Base-by-base conservation (phyloP, 148 eudicot genomes). In the Chenopodium berlandieri region DNA sequence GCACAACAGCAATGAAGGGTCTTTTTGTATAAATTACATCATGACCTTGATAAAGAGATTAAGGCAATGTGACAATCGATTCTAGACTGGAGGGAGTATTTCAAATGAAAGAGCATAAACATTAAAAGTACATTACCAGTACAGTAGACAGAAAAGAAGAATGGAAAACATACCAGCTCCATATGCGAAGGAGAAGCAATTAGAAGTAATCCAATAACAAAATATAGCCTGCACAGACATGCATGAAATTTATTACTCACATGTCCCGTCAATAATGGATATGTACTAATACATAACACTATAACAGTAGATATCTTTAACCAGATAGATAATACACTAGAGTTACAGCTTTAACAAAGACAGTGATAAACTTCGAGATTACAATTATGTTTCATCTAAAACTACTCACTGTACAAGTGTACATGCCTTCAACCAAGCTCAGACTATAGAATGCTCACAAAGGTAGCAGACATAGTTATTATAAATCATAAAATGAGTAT, bases 121-220 rank as follows among this genome's bases (percentile, higher is more conserved):
- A 12, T 16, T 11, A 74, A 56, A n/a, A 60, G 4, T 0, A 30
- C 40, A 19, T 17, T 16, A 27, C 46, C 31, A 8, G 32, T 40
- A 9, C 9, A 13, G 83, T 66, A 6, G 25, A 56, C n/a, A 14
- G 30, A 77, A 71, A 67, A 70, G 34, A 31, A 75, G n/a, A n/a
- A 50, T 44, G n/a, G 54, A 65, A 20, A 83, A 82, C 94, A 86
- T 79, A 92, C 99, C 93, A 73, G 89, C 66, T 82, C 98, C 98
- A 76, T 96, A 96, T 9, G 86, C 73, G 68, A 96, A 94, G 22
- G 98, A 94, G 89, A 93, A 96, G 16, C 92, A 19, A 88, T 94
- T 96, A 44, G 99, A 89, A 72, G 99, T 94, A 75, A 96, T 81
- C 99, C 99, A 96, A 79, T 96, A 96, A 80, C 92, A 96, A 82